Conservation (phyloP, 257 asterid genomes). For the Phtheirospermum japonicum region DNA sequence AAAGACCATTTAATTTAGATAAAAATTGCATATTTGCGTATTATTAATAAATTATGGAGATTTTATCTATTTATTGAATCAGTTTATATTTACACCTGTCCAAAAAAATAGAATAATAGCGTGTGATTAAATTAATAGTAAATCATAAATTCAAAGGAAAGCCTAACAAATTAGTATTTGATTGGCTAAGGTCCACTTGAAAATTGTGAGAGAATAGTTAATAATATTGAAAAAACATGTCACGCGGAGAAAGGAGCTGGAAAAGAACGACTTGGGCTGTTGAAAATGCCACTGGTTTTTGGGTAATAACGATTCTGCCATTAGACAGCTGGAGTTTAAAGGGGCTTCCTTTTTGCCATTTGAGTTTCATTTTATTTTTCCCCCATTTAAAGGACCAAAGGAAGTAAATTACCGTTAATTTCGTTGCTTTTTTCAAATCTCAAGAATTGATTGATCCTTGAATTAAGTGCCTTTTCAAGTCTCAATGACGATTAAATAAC, state of each 20-base stretch:
- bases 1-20: too few species aligned
- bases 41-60: too few species aligned
- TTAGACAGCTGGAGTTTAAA: constrained; percentile 35
- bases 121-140: not conserved
- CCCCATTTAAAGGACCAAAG: not conserved
- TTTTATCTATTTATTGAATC: too few species aligned
- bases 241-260: constrained; percentile 32
- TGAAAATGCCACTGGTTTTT: constrained; percentile 16
- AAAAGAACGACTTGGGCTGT: not conserved
- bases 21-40: too few species aligned
- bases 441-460: not conserved
- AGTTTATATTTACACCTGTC: too few species aligned
- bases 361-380: not conserved
- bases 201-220: not conserved
- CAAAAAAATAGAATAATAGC: too few species aligned
- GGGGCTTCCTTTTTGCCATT: too few species aligned
- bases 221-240: not conserved
- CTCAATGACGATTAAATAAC: too few species aligned
- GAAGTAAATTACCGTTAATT: constrained; percentile 34
- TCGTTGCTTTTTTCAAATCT: constrained; percentile 28
- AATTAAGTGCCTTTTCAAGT: too few species aligned
- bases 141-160: not conserved
- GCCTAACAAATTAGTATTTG: too few species aligned
- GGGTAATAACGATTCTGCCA: constrained; percentile 28
- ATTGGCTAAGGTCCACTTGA: not conserved